These are phyloP conservation scores for Pyrenophora teres DNA, from an alignment of 2,329 filamentous ascomycete genomes.

Conservation along the genomic window DNA sequence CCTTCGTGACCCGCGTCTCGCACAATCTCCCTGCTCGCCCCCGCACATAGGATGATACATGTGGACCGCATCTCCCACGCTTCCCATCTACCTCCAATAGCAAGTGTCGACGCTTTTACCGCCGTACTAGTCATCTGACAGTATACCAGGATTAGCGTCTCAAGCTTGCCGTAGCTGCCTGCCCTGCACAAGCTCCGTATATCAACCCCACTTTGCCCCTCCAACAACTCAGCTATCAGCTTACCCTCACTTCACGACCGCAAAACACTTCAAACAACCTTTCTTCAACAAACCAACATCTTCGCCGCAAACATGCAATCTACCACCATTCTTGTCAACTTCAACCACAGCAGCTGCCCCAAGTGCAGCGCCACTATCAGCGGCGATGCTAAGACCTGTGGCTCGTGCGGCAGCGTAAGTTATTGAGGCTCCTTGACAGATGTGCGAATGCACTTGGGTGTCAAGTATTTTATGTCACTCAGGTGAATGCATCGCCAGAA, in stretches of 20 bases:
- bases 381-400: slow-evolving; percentile 43
- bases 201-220: slow-evolving; percentile 46
- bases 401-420: slow-evolving; percentile 45
- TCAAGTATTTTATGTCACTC: no score
- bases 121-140: slow-evolving; percentile 38
- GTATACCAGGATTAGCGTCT: slow-evolving; percentile 30
- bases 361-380: slow-evolving; percentile 45
- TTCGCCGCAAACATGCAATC: slow-evolving; percentile 31
- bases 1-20: background rate
- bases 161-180: slow-evolving; percentile 24
- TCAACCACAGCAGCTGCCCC: slow-evolving; percentile 44
- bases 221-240: slow-evolving; percentile 20
- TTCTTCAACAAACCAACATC: background rate
- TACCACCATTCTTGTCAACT: slow-evolving; percentile 35
- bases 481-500: background rate
- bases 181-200: slow-evolving; percentile 26
- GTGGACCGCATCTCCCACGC: slow-evolving; percentile 14
- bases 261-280: background rate
- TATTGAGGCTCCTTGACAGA: background rate
- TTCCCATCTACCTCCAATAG: slow-evolving; percentile 28
- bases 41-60: slow-evolving; percentile 5
- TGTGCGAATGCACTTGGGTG: no score
- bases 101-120: slow-evolving; percentile 21
- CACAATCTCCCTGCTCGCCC: background rate
- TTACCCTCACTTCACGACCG: slow-evolving; percentile 11